A percentile compares a stretch with the other conserved stretches of the same genome.
phyloP scores from a whole-genome alignment of 148 eudicot species.

The Drosera capensis region DNA sequence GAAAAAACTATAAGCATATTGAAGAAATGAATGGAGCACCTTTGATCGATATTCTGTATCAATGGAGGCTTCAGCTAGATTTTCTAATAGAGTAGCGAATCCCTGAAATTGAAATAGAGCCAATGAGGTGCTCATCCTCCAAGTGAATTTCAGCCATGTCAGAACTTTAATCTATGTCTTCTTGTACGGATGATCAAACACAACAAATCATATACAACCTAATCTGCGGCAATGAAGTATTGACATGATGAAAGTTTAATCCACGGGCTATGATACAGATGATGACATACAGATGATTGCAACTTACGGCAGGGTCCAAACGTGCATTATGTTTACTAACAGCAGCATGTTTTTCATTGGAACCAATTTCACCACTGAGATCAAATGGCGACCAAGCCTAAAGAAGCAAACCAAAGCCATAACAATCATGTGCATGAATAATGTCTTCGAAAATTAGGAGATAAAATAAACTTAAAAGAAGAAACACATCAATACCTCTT shows the following conservation, averaged over 20 bases:
- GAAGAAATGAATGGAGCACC: constrained; percentile 20
- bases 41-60: constrained; percentile 19
- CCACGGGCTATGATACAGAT: not conserved
- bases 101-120: constrained; percentile 33
- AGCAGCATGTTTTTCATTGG: constrained; percentile 15
- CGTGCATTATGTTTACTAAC: constrained; percentile 20
- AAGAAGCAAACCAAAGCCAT: not conserved
- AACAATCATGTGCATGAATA: not conserved
- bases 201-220: no score
- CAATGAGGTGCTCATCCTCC: not conserved
- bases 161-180: no score
- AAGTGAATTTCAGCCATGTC: not conserved
- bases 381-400: constrained; percentile 88
- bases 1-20: not conserved
- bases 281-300: not conserved
- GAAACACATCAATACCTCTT: constrained; percentile 33
- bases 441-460: not conserved
- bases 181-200: no score
- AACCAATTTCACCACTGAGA: constrained; percentile 25
- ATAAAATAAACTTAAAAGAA: not conserved
- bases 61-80: constrained; percentile 22
- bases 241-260: not conserved
- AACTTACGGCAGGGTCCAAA: constrained; percentile 50
- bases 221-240: not conserved
- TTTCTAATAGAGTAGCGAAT: constrained; percentile 51